Percentiles rank a stretch among this genome's conserved stretches.
Evolutionary conservation across 2,329 filamentous ascomycete species (phyloP).

Genomic region (Penicillium sp.): DNA sequence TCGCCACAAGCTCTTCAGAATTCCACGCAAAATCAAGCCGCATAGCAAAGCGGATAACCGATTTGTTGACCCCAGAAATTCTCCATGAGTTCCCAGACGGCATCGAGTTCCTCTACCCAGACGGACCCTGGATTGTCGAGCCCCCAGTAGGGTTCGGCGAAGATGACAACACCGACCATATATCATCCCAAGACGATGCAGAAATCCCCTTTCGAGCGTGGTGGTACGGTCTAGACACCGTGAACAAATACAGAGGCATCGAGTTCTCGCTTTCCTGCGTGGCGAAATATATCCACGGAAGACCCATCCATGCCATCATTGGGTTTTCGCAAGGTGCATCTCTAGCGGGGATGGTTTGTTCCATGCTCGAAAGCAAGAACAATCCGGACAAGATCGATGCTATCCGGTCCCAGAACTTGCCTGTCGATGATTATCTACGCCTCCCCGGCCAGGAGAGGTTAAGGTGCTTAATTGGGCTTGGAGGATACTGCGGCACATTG

Average conservation of each 20-base stretch:
- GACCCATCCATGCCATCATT: constrained; percentile 8
- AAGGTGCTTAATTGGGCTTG: neutral
- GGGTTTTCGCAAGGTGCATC: constrained; percentile 12
- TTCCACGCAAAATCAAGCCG: neutral
- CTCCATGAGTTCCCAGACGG: constrained; percentile 5
- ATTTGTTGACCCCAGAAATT: neutral
- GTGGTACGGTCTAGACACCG: constrained; percentile 11
- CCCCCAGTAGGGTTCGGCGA: neutral
- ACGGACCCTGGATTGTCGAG: constrained; percentile 1
- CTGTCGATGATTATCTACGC: neutral
- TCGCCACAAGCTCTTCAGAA: neutral
- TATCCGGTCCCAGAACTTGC: constrained; percentile 7
- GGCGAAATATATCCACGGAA: constrained; percentile 1
- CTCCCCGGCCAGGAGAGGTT: neutral
- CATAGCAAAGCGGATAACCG: neutral
- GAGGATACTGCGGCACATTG: neutral
- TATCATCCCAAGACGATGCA: too few species aligned
- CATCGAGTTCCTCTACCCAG: constrained; percentile 4
- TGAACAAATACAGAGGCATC: constrained; percentile 8
- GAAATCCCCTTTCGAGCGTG: neutral
- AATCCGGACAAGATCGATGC: constrained; percentile 4
- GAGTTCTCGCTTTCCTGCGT: constrained; percentile 4
- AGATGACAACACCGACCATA: neutral
- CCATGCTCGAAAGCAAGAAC: constrained; percentile 1
- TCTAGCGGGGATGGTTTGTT: constrained; percentile 7